Evolutionary conservation across 2,329 filamentous ascomycete genomes (phyloP).

Genomic region (Diplodia corticola): DNA sequence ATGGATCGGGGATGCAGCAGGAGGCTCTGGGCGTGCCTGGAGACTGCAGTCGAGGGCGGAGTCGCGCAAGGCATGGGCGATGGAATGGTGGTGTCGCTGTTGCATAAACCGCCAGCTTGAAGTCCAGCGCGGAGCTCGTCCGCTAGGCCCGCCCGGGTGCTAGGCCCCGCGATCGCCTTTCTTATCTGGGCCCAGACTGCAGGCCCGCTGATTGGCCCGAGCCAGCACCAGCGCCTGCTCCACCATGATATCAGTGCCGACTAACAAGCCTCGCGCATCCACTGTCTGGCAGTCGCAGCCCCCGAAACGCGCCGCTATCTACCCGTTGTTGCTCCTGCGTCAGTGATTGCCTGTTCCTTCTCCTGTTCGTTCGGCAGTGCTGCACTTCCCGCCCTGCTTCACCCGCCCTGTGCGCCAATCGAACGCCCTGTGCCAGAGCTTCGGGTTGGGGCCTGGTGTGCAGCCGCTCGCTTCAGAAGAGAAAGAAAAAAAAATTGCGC

Average conservation of each 20-base stretch:
- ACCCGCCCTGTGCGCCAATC: background rate
- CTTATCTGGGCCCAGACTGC: slow-evolving; percentile 10
- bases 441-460: background rate
- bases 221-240: background rate
- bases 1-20: slow-evolving; percentile 23
- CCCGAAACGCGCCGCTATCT: slow-evolving; percentile 3
- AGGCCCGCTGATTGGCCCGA: background rate
- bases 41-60: slow-evolving; percentile 20
- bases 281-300: background rate
- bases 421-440: background rate
- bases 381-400: background rate
- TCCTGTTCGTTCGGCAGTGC: background rate
- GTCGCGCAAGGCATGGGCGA: slow-evolving; percentile 23
- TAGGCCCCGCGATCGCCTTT: slow-evolving; percentile 20
- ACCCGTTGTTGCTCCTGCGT: background rate
- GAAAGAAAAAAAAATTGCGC: slow-evolving; percentile 9
- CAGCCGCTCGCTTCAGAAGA: background rate
- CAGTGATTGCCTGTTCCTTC: background rate
- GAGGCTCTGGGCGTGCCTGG: slow-evolving; percentile 19
- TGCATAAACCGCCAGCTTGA: slow-evolving; percentile 20
- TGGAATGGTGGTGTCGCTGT: slow-evolving; percentile 4
- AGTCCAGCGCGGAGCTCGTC: slow-evolving; percentile 20
- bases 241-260: slow-evolving; percentile 20
- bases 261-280: background rate
- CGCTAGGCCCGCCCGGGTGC: slow-evolving; percentile 5